phyloP scores from a whole-genome alignment of 495 filamentous ascomycete species.

The Hypoxylon subgilvum region DNA sequence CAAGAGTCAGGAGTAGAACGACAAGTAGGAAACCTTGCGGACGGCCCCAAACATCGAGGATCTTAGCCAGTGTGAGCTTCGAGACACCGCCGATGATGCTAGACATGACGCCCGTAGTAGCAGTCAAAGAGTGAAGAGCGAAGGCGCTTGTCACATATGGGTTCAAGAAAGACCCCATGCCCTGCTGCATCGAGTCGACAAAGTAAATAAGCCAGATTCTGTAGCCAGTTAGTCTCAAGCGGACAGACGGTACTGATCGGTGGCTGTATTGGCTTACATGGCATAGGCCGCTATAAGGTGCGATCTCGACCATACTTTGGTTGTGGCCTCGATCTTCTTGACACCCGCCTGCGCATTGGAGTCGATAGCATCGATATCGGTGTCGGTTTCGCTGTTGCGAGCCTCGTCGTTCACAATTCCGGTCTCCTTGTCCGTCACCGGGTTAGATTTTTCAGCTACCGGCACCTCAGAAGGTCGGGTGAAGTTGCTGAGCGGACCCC shows the following conservation, averaged over 20 bases:
- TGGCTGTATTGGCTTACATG: slow-evolving; percentile 42
- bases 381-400: slow-evolving; percentile 18
- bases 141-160: slow-evolving; percentile 57
- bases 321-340: slow-evolving; percentile 56
- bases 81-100: slow-evolving; percentile 65
- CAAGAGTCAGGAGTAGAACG: slow-evolving; percentile 48
- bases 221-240: slow-evolving; percentile 13
- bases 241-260: not conserved
- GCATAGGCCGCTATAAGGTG: slow-evolving; percentile 51
- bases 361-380: slow-evolving; percentile 44
- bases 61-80: slow-evolving; percentile 67
- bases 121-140: slow-evolving; percentile 52
- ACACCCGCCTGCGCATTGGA: slow-evolving; percentile 52
- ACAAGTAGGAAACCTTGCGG: slow-evolving; percentile 53
- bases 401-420: slow-evolving; percentile 22
- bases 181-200: slow-evolving; percentile 55
- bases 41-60: slow-evolving; percentile 70
- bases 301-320: slow-evolving; percentile 53
- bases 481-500: slow-evolving; percentile 28
- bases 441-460: slow-evolving; percentile 24
- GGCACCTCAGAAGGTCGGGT: slow-evolving; percentile 25
- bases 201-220: slow-evolving; percentile 63
- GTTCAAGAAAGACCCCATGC: slow-evolving; percentile 45
- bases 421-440: slow-evolving; percentile 30
- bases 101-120: slow-evolving; percentile 56